Evolutionary conservation across 2,329 filamentous ascomycete species (phyloP), one percentile per base, ranked within the genome.

Genomic region (Aspergillus puulaauensis): DNA sequence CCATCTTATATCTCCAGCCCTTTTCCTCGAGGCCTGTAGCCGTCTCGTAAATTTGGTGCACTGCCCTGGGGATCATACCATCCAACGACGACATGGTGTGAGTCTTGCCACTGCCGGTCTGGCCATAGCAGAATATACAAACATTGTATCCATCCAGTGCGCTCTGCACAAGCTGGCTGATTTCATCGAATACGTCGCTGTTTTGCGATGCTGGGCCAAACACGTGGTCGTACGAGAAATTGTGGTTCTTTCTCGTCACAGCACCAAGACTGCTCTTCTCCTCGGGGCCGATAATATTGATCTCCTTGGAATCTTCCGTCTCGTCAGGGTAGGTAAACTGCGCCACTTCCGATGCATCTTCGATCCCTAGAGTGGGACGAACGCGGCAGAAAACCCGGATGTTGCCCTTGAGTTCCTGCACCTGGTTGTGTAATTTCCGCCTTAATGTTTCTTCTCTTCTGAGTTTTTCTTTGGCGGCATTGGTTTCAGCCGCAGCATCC

Each of bases 351-450:
- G 87, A 86, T 8, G 76, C 75, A 7, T 71, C 67, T 57, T 90
- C 87, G 0, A 78, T 74, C 23, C 80, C 80, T 21, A 90, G 79
- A 0, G 88, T 80, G 1, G 95, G 95, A 41, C 96, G 88, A 27
- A 98, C 93, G 71, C 95, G 87, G 70, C 93, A 98, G 86, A 99
- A 99, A 64, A 99, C 95, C 19, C 95, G 89, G 68, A 99, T 99
- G 71, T 99, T 99, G 67, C 95, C 95, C 74, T 96, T 97, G 59
- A 99, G 84, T 70, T 99, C 95, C 73, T 99, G 92, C 47, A 99
- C 93, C 73, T 96, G 95, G 75, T 98, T 98, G 79, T 98, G 96
- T 0, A 99, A 83, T 66, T 96, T 93, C 21, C 95, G 86, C 14
- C 95, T 86, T 51, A 96, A 81, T 0, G 90, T 95, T 76, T 99